A percentile compares a stretch with the other conserved stretches of the same genome.
These are phyloP conservation scores for Boletus subcaerulescens DNA, from an alignment of 768 basidiomycete species.

Conservation along the genomic window DNA sequence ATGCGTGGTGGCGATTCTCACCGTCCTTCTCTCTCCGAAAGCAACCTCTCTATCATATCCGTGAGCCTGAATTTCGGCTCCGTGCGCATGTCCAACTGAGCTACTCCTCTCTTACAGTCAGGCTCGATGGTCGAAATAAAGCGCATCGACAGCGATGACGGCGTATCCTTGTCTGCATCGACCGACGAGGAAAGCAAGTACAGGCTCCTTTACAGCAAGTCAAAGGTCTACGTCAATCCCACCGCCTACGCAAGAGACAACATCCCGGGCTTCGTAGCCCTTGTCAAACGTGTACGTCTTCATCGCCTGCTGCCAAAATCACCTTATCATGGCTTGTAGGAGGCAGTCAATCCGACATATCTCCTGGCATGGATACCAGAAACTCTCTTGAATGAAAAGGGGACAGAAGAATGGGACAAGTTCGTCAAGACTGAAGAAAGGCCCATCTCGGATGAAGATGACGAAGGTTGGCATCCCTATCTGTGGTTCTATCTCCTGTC, in stretches of 20 bases:
- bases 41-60: conserved; percentile 46
- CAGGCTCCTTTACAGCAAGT: conserved; percentile 84
- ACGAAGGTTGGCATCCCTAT: conserved; percentile 52
- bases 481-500: neutral
- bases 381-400: conserved; percentile 75
- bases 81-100: conserved; percentile 1
- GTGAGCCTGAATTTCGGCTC: conserved; percentile 31
- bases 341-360: conserved; percentile 71
- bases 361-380: conserved; percentile 95
- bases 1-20: conserved; percentile 24
- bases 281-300: conserved; percentile 79
- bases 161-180: conserved; percentile 6
- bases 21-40: conserved; percentile 39
- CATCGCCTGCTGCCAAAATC: conserved; percentile 3
- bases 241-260: conserved; percentile 91
- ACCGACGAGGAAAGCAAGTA: conserved; percentile 57
- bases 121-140: conserved; percentile 79
- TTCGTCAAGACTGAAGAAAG: conserved; percentile 83
- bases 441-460: conserved; percentile 55
- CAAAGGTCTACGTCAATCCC: conserved; percentile 94
- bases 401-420: conserved; percentile 83
- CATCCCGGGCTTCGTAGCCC: conserved; percentile 87
- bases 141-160: conserved; percentile 31
- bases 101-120: conserved; percentile 29
- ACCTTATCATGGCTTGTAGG: conserved; percentile 41